Base-by-base conservation (phyloP, 2,329 filamentous ascomycete genomes). In the Periconia sp. region DNA sequence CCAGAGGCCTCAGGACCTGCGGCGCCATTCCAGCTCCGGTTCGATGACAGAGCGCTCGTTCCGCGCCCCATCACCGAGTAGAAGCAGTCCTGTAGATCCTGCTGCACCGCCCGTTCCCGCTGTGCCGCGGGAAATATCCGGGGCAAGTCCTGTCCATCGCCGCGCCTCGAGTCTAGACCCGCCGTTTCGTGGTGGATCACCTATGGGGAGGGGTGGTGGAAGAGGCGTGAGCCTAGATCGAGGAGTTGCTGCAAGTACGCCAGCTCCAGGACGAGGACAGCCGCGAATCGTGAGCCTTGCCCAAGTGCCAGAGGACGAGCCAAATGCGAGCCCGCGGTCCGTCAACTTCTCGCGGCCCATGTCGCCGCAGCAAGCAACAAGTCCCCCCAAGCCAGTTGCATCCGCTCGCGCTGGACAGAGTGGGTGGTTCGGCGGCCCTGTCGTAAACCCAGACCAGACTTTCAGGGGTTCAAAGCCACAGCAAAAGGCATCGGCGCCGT, bases 11-110 rank as follows among this genome's bases (percentile, higher is more conserved):
- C 43, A 50, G 4, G 43, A 42, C 8, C 42, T 71, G 73, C 75
- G 63, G 48, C 51, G 69, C 49, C 68, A 38, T 73, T 92, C 48
- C 79, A 85, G 92, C 71, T 81, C 81, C 19, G 81, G 84, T 16
- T 96, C 91, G 36, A 95, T 97, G 92, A 86, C 83, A 21, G 88
- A 92, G 66, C 83, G 92, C 44, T 92, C 90, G 1, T 96, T 96
- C 69, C 84, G 92, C 55, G 87, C 87, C 10, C 84, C 85, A 3
- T 95, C 76, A 77, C 60, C 69, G 26, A 57, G 57, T 48, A 44
- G 59, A 52, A 50, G 57, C 55, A 64, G 56, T 40, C 52, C 59
- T 21, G 33, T 52, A 7, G 43, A 71, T 40, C 38, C 30, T n/a
- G 73, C 81, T 57, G 78, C 82, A 38, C 89, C 90, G 21, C 90